phyloP scores from a whole-genome alignment of 768 basidiomycete species.

The Lyophyllum atratum region DNA sequence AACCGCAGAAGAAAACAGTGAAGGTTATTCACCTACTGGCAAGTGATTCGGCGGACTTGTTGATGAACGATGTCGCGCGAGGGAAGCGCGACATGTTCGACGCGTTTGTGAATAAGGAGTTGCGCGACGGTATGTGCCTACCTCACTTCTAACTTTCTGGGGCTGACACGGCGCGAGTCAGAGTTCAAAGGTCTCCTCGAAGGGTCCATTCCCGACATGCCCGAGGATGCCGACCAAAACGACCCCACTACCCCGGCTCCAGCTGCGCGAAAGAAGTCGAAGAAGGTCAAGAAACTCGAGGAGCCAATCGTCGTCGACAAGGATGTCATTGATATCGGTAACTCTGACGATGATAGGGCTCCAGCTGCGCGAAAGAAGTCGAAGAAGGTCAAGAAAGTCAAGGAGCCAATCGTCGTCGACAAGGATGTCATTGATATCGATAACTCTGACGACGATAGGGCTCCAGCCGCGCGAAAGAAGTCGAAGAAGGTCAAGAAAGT shows the following conservation, averaged over 20 bases:
- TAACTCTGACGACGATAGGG: too few species aligned
- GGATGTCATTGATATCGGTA: too few species aligned
- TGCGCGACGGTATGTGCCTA: slow-evolving; percentile 3
- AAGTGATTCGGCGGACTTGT: slow-evolving; percentile 12
- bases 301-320: too few species aligned
- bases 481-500: background rate
- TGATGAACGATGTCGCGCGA: slow-evolving; percentile 11
- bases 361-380: background rate
- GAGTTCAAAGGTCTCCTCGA: background rate
- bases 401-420: too few species aligned
- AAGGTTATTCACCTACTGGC: slow-evolving; percentile 11
- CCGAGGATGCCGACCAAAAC: too few species aligned
- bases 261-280: background rate
- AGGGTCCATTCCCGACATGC: background rate
- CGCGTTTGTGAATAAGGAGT: slow-evolving; percentile 16
- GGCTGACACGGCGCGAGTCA: background rate
- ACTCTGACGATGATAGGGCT: too few species aligned
- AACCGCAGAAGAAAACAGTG: slow-evolving; percentile 12
- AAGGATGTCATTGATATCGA: too few species aligned
- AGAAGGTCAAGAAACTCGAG: background rate
- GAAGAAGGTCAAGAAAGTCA: too few species aligned
- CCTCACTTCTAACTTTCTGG: background rate
- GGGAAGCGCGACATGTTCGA: slow-evolving; percentile 15
- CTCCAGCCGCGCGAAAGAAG: too few species aligned
- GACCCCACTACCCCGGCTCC: too few species aligned